These are phyloP conservation scores for Selaginella tamariscina DNA, from an alignment of 75 land plant species.

Conservation along the genomic window DNA sequence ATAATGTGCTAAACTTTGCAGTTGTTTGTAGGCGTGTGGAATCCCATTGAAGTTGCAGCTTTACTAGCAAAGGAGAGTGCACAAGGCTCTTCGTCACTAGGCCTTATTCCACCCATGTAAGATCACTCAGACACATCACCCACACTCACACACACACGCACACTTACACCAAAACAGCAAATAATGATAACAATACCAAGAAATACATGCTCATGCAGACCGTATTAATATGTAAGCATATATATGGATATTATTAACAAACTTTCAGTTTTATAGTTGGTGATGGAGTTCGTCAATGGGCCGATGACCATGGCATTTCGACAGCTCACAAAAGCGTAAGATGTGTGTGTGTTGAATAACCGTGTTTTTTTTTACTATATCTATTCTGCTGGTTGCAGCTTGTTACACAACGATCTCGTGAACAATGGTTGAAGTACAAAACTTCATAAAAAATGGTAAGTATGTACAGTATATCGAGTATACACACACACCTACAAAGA, in stretches of 20 bases:
- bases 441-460: slow-evolving; percentile 36
- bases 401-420: slow-evolving; percentile 56
- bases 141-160: no score
- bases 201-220: no score
- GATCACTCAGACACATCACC: no score
- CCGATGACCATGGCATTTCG: slow-evolving; percentile 44
- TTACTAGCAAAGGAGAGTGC: slow-evolving; percentile 61
- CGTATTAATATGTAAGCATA: no score
- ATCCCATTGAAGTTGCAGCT: slow-evolving; percentile 78
- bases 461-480: no score
- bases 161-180: no score
- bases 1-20: slow-evolving; percentile 3
- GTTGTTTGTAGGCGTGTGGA: slow-evolving; percentile 67
- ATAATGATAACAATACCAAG: no score
- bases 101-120: slow-evolving; percentile 91
- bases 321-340: slow-evolving; percentile 33
- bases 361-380: background rate
- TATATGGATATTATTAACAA: background rate
- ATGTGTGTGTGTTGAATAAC: slow-evolving; percentile 21
- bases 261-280: slow-evolving; percentile 68
- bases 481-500: no score
- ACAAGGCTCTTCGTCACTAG: slow-evolving; percentile 46
- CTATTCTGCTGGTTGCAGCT: slow-evolving; percentile 21
- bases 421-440: slow-evolving; percentile 72
- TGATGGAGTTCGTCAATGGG: slow-evolving; percentile 90